Base-by-base conservation (phyloP, 805 yeast species). In the Nakazawaea wyomingensis region DNA sequence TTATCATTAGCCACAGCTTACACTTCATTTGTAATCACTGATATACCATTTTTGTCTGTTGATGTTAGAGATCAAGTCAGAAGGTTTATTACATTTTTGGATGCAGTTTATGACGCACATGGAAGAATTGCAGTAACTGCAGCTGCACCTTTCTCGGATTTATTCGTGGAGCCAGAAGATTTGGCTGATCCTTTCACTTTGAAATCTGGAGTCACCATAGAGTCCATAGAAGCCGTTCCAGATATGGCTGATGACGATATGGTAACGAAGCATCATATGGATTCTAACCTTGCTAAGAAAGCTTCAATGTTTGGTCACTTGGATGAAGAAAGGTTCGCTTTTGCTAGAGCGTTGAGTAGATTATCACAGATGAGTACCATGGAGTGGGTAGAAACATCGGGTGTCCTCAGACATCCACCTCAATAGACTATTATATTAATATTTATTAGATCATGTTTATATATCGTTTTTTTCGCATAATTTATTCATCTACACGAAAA, bases 291-390 rank as follows among this genome's bases (percentile, higher is more conserved):
- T 46, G 90, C 87, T 9, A 74, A 78, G 51, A 78, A 79, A 56
- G 85, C 89, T 1, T 57, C 78, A 51, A 76, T 85, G 76, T 91
- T 93, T 66, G 86, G 85, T 38, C 55, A 50, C 5, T 74, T 93
- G 32, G 98, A 89, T 62, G 99, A 91, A 62, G 99, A 91, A 65
- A 77, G 83, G 60, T 93, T 91, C 67, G 99, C 99, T 17, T 91
- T 91, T 69, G 96, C 96, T 0, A 76, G 99, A 57, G 97, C 98
- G 0, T 69, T 91, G 46, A 82, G 93, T 53, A 78, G 99, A 59
- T 70, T 93, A 51, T 76, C 90, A 34, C 98, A 91, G 53, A 91
- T 91, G 97, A 82, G 95, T 51, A 84, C 96, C 4, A 82, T 81
- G 20, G 95, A 85, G 41, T 91, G 99, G 99, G 81, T 87, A 5